Base-by-base conservation (phyloP, 192 early-diverging fungal species). In the Dimargaris verticillata region DNA sequence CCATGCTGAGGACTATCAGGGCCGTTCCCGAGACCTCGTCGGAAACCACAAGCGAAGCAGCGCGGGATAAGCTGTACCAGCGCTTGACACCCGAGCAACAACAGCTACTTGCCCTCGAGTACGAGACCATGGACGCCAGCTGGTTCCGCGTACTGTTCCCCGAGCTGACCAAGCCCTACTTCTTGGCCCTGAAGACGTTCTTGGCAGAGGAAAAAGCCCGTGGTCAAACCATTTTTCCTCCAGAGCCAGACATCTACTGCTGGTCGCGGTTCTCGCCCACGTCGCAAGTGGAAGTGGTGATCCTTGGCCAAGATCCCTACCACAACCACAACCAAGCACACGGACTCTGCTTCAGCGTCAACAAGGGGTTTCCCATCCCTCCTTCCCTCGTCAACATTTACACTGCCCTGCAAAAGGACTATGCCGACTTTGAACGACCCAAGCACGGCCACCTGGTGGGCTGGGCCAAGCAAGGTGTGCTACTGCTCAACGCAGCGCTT, bases 301-400 rank as follows among this genome's bases (percentile, higher is more conserved):
- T 97, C 47, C 62, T 97, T 53, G 95, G 95, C 6, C 95, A 97
- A 81, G 89, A 88, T 81, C 74, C 65, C 41, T 75, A 76, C 82
- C 91, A 85, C 70, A 82, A 81, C 0, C 73, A 78, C 0, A 74
- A 73, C 49, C 89, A 92, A 68, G 92, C 93, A 5, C 92, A 93
- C 62, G 93, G 91, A 2, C 73, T 95, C 38, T 90, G 87, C 66
- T 95, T 97, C 66, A 92, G 89, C 63, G 95, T 97, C 44, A 67
- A 74, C 42, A 82, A 83, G 42, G 83, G 83, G 5, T 84, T 96
- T 1, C 65, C 61, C 6, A 62, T 69, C 7, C 95, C 95, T 33
- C 95, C 93, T 33, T 93, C 92, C 14, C 78, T 97, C 28, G 62
- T 80, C 26, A 97, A 97, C 72, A 97, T 97, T 66, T 96, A 85